phyloP scores from a whole-genome alignment of 768 basidiomycete species.

The Termitomyces heimii region DNA sequence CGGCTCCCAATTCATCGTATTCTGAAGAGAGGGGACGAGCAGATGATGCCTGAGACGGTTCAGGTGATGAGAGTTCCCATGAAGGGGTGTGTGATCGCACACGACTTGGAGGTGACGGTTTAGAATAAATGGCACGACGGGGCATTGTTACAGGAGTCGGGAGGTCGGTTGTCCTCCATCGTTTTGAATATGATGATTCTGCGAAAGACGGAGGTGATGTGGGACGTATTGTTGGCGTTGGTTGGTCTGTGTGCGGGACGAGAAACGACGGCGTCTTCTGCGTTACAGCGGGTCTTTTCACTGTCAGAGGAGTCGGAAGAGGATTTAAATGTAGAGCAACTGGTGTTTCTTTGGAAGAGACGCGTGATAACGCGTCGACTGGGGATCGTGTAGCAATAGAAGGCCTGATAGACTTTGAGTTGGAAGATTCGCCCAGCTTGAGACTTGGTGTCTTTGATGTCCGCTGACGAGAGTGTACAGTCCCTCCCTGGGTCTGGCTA shows the following conservation, averaged over 20 bases:
- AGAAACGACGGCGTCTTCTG: background rate
- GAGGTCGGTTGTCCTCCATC: background rate
- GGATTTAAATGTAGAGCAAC: background rate
- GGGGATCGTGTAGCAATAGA: constrained; percentile 1
- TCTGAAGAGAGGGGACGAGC: background rate
- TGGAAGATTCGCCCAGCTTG: background rate
- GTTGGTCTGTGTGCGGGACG: background rate
- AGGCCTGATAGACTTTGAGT: background rate
- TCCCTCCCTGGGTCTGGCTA: background rate
- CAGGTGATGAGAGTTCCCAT: background rate
- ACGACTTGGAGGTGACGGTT: background rate
- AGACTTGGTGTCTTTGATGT: background rate
- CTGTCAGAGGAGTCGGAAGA: background rate
- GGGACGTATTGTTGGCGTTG: background rate
- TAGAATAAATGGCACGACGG: background rate
- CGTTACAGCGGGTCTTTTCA: background rate
- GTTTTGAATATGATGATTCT: background rate
- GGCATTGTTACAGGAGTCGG: constrained; percentile 9
- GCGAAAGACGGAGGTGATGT: background rate
- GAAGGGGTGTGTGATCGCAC: background rate
- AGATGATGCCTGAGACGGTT: background rate
- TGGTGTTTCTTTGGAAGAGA: background rate
- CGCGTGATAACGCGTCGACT: constrained; percentile 1
- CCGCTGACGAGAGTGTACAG: background rate
- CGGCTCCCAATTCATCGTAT: background rate